phyloP scores from a whole-genome alignment of 176 grass and related monocot species.

The Puya raimondii region DNA sequence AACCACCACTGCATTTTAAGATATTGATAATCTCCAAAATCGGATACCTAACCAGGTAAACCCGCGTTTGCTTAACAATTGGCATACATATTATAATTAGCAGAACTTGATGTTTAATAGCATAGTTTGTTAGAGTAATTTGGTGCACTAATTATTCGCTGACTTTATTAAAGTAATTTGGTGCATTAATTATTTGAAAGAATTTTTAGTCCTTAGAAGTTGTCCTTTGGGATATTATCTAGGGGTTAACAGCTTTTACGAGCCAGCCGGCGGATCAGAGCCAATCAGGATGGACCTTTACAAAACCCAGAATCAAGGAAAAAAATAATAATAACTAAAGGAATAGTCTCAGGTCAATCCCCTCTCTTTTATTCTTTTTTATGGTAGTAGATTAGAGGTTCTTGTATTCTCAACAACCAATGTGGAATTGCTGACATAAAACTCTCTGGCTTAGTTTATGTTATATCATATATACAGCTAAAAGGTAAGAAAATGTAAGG shows the following conservation, averaged over 20 bases:
- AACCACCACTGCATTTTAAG: not conserved
- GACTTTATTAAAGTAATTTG: not conserved
- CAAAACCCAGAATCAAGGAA: constrained; percentile 10
- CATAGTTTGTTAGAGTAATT: not conserved
- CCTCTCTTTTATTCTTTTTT: constrained; percentile 15
- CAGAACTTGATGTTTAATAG: not conserved
- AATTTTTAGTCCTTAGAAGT: not conserved
- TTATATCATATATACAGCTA: constrained; percentile 8
- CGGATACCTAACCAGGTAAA: not conserved
- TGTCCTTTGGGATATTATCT: not conserved
- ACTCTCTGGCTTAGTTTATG: constrained; percentile 11
- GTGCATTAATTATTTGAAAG: not conserved
- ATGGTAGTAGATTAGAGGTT: constrained; percentile 21
- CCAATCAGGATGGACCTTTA: constrained; percentile 15
- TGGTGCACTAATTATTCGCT: not conserved
- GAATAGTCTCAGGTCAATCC: constrained; percentile 11
- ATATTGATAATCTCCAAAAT: not conserved
- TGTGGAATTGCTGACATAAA: constrained; percentile 26
- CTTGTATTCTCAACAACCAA: constrained; percentile 13
- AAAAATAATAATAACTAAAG: not conserved
- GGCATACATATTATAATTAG: not conserved
- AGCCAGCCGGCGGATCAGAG: not conserved
- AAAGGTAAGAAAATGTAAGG: constrained; percentile 14
- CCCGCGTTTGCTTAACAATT: not conserved
- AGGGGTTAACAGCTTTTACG: not conserved